A percentile compares a stretch with the other conserved stretches of the same genome.
Evolutionary conservation across 164 flowering plant genomes (phyloP).

Genomic region (Stephania yunnanensis): DNA sequence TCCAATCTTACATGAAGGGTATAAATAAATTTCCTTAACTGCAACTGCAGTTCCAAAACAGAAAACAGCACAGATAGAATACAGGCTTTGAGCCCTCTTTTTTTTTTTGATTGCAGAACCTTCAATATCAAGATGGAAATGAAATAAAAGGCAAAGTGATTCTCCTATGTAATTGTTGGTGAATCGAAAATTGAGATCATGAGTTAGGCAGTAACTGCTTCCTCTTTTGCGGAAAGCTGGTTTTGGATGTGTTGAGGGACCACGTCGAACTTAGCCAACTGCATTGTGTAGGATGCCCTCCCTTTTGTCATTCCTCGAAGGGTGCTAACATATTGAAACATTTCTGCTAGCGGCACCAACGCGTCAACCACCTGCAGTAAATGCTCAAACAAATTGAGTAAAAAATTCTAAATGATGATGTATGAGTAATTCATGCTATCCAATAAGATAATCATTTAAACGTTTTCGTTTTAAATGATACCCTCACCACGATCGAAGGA

Average conservation of each 20-base stretch:
- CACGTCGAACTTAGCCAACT: slow-evolving; percentile 83
- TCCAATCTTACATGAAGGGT: background rate
- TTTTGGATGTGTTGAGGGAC: slow-evolving; percentile 95
- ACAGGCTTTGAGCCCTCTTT: slow-evolving; percentile 3
- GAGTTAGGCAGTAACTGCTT: slow-evolving; percentile 67
- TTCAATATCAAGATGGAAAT: slow-evolving; percentile 7
- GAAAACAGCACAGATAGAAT: slow-evolving; percentile 6
- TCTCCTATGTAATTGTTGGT: background rate
- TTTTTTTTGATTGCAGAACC: background rate
- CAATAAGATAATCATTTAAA: background rate
- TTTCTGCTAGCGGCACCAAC: slow-evolving; percentile 87
- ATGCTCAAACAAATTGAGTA: background rate
- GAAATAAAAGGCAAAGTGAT: background rate
- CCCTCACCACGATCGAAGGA: background rate
- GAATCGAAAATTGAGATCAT: slow-evolving; percentile 5
- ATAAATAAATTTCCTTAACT: background rate
- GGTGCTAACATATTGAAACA: slow-evolving; percentile 94
- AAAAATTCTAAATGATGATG: background rate
- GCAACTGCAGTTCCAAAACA: slow-evolving; percentile 13
- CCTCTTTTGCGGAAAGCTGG: slow-evolving; percentile 68
- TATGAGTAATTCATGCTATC: background rate
- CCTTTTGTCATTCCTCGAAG: slow-evolving; percentile 96
- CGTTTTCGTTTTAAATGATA: background rate
- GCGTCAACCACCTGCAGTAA: slow-evolving; percentile 81
- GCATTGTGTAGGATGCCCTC: slow-evolving; percentile 94